phyloP scores from a whole-genome alignment of 2,329 filamentous ascomycete species.

The Penicillium sp. region DNA sequence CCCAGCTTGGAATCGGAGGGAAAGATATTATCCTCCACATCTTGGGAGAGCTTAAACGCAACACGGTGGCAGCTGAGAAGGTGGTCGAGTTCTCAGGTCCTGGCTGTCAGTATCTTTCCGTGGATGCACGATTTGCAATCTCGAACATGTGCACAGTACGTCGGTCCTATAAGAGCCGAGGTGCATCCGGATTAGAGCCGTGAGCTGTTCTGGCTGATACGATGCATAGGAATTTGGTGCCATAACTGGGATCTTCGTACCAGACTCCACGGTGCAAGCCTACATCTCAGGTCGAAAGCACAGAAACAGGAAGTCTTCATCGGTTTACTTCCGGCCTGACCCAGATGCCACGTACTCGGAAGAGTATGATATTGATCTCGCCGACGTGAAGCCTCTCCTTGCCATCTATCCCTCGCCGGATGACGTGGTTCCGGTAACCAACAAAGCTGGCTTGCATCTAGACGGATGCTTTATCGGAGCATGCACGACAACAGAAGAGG shows the following conservation, averaged over 20 bases:
- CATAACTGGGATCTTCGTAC: conserved; percentile 2
- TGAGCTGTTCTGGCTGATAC: no score
- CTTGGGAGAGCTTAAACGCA: conserved; percentile 44
- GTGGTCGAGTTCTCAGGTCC: conserved; percentile 48
- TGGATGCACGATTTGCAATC: conserved; percentile 48
- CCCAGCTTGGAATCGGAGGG: conserved; percentile 39
- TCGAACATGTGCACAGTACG: conserved; percentile 48
- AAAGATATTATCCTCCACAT: conserved; percentile 50
- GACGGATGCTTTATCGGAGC: conserved; percentile 49
- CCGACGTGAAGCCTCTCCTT: conserved; percentile 36
- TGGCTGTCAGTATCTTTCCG: conserved; percentile 38
- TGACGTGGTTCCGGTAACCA: conserved; percentile 43
- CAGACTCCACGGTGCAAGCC: conserved; percentile 25
- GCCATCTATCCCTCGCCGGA: conserved; percentile 46
- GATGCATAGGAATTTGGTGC: conserved; percentile 6
- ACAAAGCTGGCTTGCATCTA: conserved; percentile 33
- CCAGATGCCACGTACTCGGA: conserved; percentile 39
- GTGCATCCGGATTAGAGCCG: conserved; percentile 20
- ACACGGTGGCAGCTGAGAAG: conserved; percentile 45
- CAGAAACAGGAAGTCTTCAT: background rate
- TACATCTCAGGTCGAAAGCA: conserved; percentile 9
- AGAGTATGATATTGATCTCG: conserved; percentile 39
- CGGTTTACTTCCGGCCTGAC: conserved; percentile 41
- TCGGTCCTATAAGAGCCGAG: background rate
- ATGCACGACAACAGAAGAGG: conserved; percentile 48